Conservation (phyloP, 441 rosid species). For the Brassica hybrid region DNA sequence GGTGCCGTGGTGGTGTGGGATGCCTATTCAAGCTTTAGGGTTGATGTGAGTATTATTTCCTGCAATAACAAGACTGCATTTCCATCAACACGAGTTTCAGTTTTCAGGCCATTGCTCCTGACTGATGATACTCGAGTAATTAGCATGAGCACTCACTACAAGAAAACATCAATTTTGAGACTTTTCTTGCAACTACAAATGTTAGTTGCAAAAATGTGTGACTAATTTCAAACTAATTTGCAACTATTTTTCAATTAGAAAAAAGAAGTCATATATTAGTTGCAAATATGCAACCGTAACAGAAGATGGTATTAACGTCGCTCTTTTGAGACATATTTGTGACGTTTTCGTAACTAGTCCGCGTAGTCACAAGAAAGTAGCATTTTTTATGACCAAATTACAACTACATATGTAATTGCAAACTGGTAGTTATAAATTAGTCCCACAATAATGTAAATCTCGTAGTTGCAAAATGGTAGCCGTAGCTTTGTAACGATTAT, state of each 20-base stretch:
- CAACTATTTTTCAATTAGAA: neutral
- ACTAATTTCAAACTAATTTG: neutral
- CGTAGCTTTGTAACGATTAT: neutral
- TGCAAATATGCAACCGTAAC: neutral
- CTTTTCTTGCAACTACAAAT: neutral
- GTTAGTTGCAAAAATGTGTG: neutral
- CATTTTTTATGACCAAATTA: neutral
- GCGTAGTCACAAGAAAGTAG: neutral
- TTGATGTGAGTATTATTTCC: too few relatives aligned
- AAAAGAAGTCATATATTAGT: neutral
- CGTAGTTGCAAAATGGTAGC: neutral
- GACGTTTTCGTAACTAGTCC: too few relatives aligned
- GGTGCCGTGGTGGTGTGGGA: too few relatives aligned
- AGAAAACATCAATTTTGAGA: neutral
- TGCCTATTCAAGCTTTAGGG: too few relatives aligned
- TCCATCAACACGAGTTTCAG: conserved; percentile 42
- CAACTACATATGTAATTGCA: neutral
- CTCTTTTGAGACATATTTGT: neutral
- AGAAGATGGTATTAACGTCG: neutral
- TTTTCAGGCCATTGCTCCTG: conserved; percentile 59
- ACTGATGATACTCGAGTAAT: conserved; percentile 68
- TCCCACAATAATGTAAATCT: neutral
- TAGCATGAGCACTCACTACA: conserved; percentile 42
- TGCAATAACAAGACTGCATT: conserved; percentile 20
- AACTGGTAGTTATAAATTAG: neutral